phyloP scores from a whole-genome alignment of 805 yeast species.

The Myxozyma geophila region DNA sequence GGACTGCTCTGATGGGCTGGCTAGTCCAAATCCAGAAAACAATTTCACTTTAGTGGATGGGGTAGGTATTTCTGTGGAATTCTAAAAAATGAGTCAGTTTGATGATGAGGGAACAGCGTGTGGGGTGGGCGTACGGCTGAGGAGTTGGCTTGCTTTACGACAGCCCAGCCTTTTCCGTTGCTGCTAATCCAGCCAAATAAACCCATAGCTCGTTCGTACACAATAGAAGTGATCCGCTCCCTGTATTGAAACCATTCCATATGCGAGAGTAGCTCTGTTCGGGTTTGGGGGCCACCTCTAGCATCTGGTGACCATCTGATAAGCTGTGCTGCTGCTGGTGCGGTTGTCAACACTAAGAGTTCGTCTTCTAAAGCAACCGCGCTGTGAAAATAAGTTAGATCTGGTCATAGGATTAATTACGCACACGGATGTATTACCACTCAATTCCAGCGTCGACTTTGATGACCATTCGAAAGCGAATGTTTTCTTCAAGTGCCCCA shows the following conservation, averaged over 20 bases:
- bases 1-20: neutral
- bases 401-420: slow-evolving; percentile 25
- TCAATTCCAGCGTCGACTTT: slow-evolving; percentile 43
- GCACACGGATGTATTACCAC: slow-evolving; percentile 36
- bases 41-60: slow-evolving; percentile 20
- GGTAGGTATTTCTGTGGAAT: slow-evolving; percentile 18
- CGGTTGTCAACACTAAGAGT: slow-evolving; percentile 28
- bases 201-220: slow-evolving; percentile 43
- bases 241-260: slow-evolving; percentile 38
- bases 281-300: slow-evolving; percentile 33
- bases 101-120: neutral
- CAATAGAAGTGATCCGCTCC: slow-evolving; percentile 35
- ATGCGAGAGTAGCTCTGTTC: slow-evolving; percentile 37
- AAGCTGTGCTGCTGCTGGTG: slow-evolving; percentile 36
- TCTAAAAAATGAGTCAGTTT: neutral
- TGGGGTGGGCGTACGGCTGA: neutral
- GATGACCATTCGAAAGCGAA: slow-evolving; percentile 40
- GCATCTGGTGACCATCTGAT: slow-evolving; percentile 35
- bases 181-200: slow-evolving; percentile 41
- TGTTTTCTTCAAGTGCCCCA: slow-evolving; percentile 45
- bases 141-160: slow-evolving; percentile 14
- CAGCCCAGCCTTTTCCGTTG: slow-evolving; percentile 41
- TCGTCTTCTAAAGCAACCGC: slow-evolving; percentile 37
- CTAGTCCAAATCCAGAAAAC: slow-evolving; percentile 26
- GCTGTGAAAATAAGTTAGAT: slow-evolving; percentile 14